These are phyloP conservation scores for Omphalotus olearius DNA, from an alignment of 1,284 basidiomycete genomes.

Conservation along the genomic window DNA sequence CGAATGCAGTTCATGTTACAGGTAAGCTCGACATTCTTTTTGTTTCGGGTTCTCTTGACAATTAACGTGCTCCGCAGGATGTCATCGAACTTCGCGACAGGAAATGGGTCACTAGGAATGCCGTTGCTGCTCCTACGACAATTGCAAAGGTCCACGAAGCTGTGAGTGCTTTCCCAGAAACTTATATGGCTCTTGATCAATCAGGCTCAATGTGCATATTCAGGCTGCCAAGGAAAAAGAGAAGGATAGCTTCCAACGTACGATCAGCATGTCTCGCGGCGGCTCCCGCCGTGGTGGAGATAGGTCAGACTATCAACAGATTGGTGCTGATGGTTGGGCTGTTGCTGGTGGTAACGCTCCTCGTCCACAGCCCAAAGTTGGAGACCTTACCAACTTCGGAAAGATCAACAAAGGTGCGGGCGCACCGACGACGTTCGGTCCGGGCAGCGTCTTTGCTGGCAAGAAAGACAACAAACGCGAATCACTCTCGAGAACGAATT, in stretches of 20 bases:
- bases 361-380: slow-evolving; percentile 71
- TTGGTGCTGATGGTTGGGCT: slow-evolving; percentile 82
- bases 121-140: slow-evolving; percentile 79
- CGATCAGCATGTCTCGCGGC: slow-evolving; percentile 49
- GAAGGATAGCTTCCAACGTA: slow-evolving; percentile 53
- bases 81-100: slow-evolving; percentile 85
- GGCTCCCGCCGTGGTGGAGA: slow-evolving; percentile 88
- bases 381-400: slow-evolving; percentile 85
- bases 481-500: slow-evolving; percentile 73
- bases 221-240: slow-evolving; percentile 52
- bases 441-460: slow-evolving; percentile 71
- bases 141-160: slow-evolving; percentile 88
- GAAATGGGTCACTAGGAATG: slow-evolving; percentile 77
- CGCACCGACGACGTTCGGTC: slow-evolving; percentile 66
- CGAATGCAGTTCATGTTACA: slow-evolving; percentile 95
- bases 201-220: slow-evolving; percentile 2
- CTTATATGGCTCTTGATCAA: slow-evolving; percentile 6
- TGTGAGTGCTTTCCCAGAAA: slow-evolving; percentile 39
- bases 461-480: slow-evolving; percentile 68
- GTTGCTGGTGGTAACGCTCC: slow-evolving; percentile 58
- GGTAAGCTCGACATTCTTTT: slow-evolving; percentile 47
- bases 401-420: slow-evolving; percentile 63
- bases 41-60: slow-evolving; percentile 14
- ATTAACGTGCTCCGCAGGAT: slow-evolving; percentile 47
- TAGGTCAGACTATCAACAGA: slow-evolving; percentile 49